Conservation (phyloP, 2,329 filamentous ascomycete species). For the Hymenoscyphus albidus region DNA sequence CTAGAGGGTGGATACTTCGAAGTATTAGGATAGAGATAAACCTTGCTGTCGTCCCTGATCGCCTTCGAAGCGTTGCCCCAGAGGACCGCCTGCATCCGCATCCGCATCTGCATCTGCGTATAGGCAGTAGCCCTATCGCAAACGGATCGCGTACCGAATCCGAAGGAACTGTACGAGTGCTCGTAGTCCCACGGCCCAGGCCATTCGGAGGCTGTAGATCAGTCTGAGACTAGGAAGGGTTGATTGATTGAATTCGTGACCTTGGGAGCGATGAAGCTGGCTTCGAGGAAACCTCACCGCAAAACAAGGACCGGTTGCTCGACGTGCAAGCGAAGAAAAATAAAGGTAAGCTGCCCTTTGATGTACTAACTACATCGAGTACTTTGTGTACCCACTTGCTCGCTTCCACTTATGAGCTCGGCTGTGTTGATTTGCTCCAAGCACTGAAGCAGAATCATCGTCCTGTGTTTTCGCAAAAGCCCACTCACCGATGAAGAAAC, state of each 20-base stretch:
- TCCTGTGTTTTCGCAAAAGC: background rate
- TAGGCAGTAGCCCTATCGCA: too few species aligned
- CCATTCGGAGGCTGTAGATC: background rate
- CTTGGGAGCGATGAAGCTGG: slow-evolving; percentile 15
- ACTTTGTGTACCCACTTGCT: background rate
- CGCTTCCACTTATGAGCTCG: background rate
- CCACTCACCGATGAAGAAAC: background rate
- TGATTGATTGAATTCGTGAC: background rate
- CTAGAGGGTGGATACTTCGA: too few species aligned
- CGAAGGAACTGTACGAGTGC: too few species aligned
- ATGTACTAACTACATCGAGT: background rate
- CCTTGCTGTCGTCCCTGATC: too few species aligned
- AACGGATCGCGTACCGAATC: too few species aligned
- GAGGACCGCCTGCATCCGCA: too few species aligned
- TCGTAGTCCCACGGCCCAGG: too few species aligned
- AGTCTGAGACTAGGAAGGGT: background rate
- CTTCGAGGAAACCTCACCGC: slow-evolving; percentile 28
- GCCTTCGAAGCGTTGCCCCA: too few species aligned
- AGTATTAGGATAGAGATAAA: too few species aligned
- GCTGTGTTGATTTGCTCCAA: too few species aligned
- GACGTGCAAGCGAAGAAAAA: slow-evolving; percentile 40
- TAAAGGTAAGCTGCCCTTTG: slow-evolving; percentile 35
- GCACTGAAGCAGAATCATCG: background rate
- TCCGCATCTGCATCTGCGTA: too few species aligned
- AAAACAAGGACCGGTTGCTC: slow-evolving; percentile 40